Evolutionary conservation across 2,329 filamentous ascomycete genomes (phyloP).

Genomic region (Aureobasidium sp.): DNA sequence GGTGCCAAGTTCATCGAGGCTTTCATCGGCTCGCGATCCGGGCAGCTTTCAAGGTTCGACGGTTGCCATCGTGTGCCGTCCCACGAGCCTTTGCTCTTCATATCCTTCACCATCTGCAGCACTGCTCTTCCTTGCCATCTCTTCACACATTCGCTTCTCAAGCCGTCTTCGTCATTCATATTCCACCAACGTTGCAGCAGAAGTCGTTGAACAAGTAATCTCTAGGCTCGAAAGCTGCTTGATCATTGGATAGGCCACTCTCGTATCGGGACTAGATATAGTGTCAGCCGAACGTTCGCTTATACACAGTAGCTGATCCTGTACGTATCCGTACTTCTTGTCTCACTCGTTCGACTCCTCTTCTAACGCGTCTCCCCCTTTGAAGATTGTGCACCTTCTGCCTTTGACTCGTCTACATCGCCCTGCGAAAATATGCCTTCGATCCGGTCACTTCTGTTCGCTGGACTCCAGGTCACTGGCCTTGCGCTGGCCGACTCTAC

Average conservation of each 20-base stretch:
- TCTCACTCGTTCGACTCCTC: not conserved
- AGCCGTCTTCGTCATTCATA: not conserved
- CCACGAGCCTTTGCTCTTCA: not conserved
- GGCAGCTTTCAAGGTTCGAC: slow-evolving; percentile 5
- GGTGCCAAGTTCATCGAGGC: slow-evolving; percentile 1
- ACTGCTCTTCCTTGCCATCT: not conserved
- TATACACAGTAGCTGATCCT: slow-evolving; percentile 9
- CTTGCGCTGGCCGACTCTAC: slow-evolving; percentile 24
- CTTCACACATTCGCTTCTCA: slow-evolving; percentile 2
- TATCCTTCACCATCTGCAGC: slow-evolving; percentile 1
- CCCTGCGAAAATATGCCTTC: slow-evolving; percentile 31
- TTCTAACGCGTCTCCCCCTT: slow-evolving; percentile 5
- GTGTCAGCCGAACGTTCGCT: slow-evolving; percentile 5
- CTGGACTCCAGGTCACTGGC: slow-evolving; percentile 29
- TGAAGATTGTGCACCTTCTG: not conserved
- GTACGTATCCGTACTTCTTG: slow-evolving; percentile 6
- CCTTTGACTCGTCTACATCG: not conserved
- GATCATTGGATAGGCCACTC: not conserved
- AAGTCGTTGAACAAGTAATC: not conserved
- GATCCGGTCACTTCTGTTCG: slow-evolving; percentile 30
- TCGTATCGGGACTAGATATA: not conserved
- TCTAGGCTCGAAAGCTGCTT: not conserved
- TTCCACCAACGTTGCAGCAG: not conserved
- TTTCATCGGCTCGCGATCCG: slow-evolving; percentile 5
- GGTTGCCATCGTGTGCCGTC: slow-evolving; percentile 6